Evolutionary conservation across 139 green algal species (phyloP), one percentile per base, ranked within the genome.

Genomic region (Volvox reticuliferus): DNA sequence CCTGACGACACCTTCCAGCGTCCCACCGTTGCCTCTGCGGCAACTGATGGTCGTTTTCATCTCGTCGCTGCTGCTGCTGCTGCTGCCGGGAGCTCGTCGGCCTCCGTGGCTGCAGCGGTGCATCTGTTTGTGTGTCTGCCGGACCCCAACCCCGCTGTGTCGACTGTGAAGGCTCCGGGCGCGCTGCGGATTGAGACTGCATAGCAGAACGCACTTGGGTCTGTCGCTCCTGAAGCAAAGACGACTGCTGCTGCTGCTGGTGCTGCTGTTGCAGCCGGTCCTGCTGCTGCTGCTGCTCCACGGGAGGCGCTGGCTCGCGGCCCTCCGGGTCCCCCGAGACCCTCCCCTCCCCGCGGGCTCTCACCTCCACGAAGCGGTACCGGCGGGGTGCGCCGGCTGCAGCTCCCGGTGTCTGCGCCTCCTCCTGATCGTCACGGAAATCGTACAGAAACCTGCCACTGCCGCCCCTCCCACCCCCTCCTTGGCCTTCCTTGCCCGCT

Each of bases 321-420:
- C 71, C 12, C 12, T 73, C 65, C 65, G 44, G 44, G 44, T 24
- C 65, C 65, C 24, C 65, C 65, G 65, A 73, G 65, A 24, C 21
- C 21, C 16, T 28, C 6, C 65, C 12, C 21, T 16, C 65, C 65
- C 21, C 21, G 6, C 44, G 44, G 44, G 24, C 16, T 16, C 21
- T 30, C 65, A 86, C 80, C 12, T 75, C 55, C 1, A 86, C 0
- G 80, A 86, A 86, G 6, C 50, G 80, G 80, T 86, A 86, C 79
- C 75, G 32, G 30, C 16, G 79, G 21, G 37, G 33, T 21, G 65
- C 65, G 65, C 65, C 65, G 68, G 37, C 36, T 85, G 37, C 37
- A 13, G 24, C 21, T 5, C n/a, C 80, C 80, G 21, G 26, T 28
- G 37, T 0, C 79, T 6, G 26, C 44, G 24, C 61, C 55, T 30